Evolutionary conservation across 306 rosid genomes (phyloP), one percentile per base, ranked within the genome.

Genomic region (Fragaria iinumae): DNA sequence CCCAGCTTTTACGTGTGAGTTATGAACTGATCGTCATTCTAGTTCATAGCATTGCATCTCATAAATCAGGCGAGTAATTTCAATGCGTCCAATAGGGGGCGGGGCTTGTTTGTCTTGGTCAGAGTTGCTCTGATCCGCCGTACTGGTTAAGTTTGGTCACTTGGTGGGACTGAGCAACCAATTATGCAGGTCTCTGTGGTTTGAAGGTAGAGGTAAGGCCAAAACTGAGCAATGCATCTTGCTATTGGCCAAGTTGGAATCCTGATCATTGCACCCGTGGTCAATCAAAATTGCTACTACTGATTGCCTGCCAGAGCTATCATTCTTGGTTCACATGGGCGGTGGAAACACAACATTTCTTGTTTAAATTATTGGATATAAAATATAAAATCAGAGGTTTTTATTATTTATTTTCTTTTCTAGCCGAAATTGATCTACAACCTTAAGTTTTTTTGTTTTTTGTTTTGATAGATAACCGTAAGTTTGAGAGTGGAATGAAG

Each of bases 201-300:
- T 63, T 32, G 44, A 23, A 1, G 45, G 7, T 38, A 27, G 67
- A 27, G 67, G 68, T 14, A 32, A 27, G 11, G 41, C 68, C 68
- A 29, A 63, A 16, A 16, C 69, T 32, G 69, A 63, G 69, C 44
- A 29, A 34, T 1, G 21, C 69, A 2, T 34, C 2, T 14, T 64
- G 5, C 12, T 64, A 29, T 62, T 62, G 39, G 16, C 20, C 41
- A 29, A 29, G 36, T 5, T 13, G 44, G 69, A 64, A 64, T 41
- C 71, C 50, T 20, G 21, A 67, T 67, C 48, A 38, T 67, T 20
- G 32, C 50, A 71, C 47, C 75, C 47, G 43, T 52, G 53, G 50
- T 55, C 67, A 39, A 45, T 34, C 67, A 55, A 56, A 38, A 13
- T 39, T 14, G 38, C 17, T 8, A 27, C 23, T 6, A 55, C 2